Base-by-base conservation (phyloP, 345 rosid genomes). In the Boechera stricta region DNA sequence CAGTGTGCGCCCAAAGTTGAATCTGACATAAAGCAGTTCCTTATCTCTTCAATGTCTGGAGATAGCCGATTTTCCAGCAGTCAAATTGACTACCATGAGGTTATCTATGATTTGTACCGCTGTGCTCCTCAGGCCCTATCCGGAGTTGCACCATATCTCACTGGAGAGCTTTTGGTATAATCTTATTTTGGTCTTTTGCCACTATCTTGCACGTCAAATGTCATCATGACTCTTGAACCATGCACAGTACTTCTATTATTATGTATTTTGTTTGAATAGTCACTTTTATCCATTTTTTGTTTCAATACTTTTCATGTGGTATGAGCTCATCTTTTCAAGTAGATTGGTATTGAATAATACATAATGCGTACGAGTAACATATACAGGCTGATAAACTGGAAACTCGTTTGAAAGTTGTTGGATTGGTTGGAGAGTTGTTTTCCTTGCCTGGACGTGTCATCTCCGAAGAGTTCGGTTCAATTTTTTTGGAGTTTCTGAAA, bases 161-260 rank as follows among this genome's bases (percentile, higher is more conserved):
- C 89, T 11, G 99, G 99, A 73, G 99, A 95, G 84, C 86, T 95
- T 57, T 82, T 95, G 99, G 99, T 95, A 94, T 82, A 69, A 51
- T 56, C 10, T 56, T 69, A 13, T 47, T 49, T 45, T 48, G 45
- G 53, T 63, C 60, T 48, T 45, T 45, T 36, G 42, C 55, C 64
- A 64, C 57, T 64, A 11, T 48, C 38, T 3, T 36, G 61, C 42
- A 42, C 49, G 33, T 53, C 66, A 72, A 70, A 56, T 48, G 28
- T n/a, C 48, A 73, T 59, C 69, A 44, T 61, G 53, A 45, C 52
- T 67, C 65, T 67, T 49, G 68, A 41, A 42, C 28, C 56, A 64
- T 65, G 73, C 77, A 77, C 45, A 55, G 44, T 21, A 28, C 10
- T 24, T 53, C 24, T 69, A 29, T 60, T 44, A 33, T 35, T 53